Conservation (phyloP, 169 alveolate species). For the Amoebophrya sp. region DNA sequence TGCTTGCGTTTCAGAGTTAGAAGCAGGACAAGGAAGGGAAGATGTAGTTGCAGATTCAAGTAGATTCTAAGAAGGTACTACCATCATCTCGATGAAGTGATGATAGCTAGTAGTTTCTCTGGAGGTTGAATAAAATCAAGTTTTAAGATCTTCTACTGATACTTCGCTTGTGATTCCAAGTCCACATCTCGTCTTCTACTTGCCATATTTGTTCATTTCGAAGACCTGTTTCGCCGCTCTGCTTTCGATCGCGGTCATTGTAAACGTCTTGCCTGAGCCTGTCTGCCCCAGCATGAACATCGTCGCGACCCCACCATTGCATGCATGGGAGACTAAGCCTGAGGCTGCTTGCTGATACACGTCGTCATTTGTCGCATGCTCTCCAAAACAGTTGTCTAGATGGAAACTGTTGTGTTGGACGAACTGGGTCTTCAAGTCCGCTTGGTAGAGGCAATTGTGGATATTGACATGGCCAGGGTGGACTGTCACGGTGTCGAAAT, state of each 20-base stretch:
- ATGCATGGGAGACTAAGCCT: conserved; percentile 30
- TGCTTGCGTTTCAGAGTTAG: too few relatives aligned
- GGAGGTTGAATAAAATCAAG: too few relatives aligned
- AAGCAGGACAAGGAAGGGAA: too few relatives aligned
- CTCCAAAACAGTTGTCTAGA: conserved; percentile 33
- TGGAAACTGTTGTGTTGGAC: conserved; percentile 39
- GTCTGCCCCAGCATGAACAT: conserved; percentile 49
- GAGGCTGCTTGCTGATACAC: conserved; percentile 36
- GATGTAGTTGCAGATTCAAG: too few relatives aligned
- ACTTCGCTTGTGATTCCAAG: too few relatives aligned
- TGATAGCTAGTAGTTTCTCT: too few relatives aligned
- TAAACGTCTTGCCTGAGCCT: conserved; percentile 48
- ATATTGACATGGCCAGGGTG: conserved; percentile 27
- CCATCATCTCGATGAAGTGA: too few relatives aligned
- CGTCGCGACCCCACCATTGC: conserved; percentile 39
- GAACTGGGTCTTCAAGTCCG: conserved; percentile 46
- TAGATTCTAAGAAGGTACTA: too few relatives aligned
- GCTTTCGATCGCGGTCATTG: conserved; percentile 46
- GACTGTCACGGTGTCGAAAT: conserved; percentile 35
- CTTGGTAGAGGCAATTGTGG: conserved; percentile 50
- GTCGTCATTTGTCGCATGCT: not conserved
- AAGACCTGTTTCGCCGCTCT: conserved; percentile 29
- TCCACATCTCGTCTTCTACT: too few relatives aligned
- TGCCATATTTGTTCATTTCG: too few relatives aligned
- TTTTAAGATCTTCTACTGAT: too few relatives aligned